Conservation (phyloP, 257 asterid genomes). For the Verbascum thapsus region DNA sequence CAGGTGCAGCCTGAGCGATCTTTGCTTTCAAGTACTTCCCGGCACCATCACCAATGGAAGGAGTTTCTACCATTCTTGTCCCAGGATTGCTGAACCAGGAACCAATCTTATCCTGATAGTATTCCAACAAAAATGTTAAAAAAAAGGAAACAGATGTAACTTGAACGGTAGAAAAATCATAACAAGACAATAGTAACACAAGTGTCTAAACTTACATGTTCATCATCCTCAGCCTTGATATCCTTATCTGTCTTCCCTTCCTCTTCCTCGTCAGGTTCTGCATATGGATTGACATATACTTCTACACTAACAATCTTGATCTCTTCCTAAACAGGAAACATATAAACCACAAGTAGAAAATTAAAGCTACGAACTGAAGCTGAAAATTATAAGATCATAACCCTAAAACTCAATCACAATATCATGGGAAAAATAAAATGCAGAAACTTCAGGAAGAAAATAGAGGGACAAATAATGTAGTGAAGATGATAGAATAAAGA, state of each 20-base stretch:
- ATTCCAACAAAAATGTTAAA: slow-evolving; percentile 17
- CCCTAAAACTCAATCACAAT: slow-evolving; percentile 1
- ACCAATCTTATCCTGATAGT: slow-evolving; percentile 80
- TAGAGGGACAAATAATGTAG: not conserved
- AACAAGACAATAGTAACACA: slow-evolving; percentile 14
- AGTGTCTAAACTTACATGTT: slow-evolving; percentile 54
- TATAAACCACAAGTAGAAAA: not conserved
- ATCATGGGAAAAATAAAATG: slow-evolving; percentile 1
- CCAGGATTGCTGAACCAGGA: slow-evolving; percentile 96
- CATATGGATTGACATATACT: slow-evolving; percentile 80
- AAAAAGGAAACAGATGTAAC: not conserved
- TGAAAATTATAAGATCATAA: not conserved
- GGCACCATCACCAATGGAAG: slow-evolving; percentile 61
- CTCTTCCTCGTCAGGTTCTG: slow-evolving; percentile 79
- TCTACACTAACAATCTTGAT: slow-evolving; percentile 78
- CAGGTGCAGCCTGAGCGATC: slow-evolving; percentile 42
- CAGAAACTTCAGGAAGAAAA: not conserved
- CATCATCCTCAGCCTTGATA: slow-evolving; percentile 62
- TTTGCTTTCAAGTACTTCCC: slow-evolving; percentile 75
- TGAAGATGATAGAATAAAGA: not conserved
- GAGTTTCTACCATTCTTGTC: slow-evolving; percentile 48
- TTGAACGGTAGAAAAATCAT: not conserved
- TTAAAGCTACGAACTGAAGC: slow-evolving; percentile 21
- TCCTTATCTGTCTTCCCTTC: slow-evolving; percentile 57
- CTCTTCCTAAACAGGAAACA: slow-evolving; percentile 68